Evolutionary conservation across 2,329 filamentous ascomycete genomes (phyloP), one percentile per base, ranked within the genome.

Genomic region (Pseudogymnoascus sp.): DNA sequence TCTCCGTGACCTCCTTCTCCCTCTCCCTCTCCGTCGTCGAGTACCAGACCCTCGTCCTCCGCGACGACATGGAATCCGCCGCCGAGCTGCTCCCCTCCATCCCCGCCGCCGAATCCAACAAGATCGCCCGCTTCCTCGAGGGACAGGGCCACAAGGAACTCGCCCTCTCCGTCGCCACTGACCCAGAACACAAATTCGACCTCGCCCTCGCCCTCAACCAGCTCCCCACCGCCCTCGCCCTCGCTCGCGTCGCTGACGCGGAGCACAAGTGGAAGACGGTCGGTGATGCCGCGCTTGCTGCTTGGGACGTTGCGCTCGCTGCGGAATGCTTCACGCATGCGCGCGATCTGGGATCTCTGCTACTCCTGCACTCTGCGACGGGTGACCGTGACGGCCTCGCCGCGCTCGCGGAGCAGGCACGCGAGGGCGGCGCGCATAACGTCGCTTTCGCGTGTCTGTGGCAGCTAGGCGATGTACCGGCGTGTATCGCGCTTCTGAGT

Each of bases 221-320:
- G 67, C 84, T 97, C 12, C 84, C 93, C 42, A 90, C 93, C 71
- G 93, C 93, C 0, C 83, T 96, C 2, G 87, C 92, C 65, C 86
- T 97, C 60, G 93, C 95, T 5, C 84, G 87, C 42, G 82, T 89
- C 74, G 89, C 91, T 10, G 89, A 97, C 67, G 90, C 87, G 1
- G 95, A 97, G 75, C 93, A 97, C 78, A 96, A 96, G 78, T 99
- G 95, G 95, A 97, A 97, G 83, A 93, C 87, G 3, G 91, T 99
- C 4, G 95, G 95, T 65, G 95, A 99, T 70, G 90, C 93, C 1
- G 95, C 95, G 1, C 83, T 99, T 42, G 79, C 86, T 8, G 88
- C 81, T 1, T 99, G 93, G 95, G 88, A 99, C 71, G 83, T 99
- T 36, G 81, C 84, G 4, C 84, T 97, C 1, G 95, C 95, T 0